These are phyloP conservation scores for Chalaropsis thielavioides DNA, from an alignment of 2,329 filamentous ascomycete genomes.

Conservation along the genomic window DNA sequence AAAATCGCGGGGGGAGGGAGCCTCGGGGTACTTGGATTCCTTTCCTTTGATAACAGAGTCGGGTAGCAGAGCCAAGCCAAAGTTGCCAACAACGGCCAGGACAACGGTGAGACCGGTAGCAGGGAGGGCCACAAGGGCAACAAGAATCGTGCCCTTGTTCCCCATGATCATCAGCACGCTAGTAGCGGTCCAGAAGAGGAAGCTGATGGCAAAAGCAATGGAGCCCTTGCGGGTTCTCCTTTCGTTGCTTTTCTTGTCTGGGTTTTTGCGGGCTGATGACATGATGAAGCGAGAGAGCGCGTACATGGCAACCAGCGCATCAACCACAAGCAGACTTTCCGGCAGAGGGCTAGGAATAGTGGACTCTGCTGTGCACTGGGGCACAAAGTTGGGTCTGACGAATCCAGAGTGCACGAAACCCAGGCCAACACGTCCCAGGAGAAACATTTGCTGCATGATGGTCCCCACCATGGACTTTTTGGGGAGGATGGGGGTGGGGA, in stretches of 20 bases:
- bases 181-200: slow-evolving; percentile 41
- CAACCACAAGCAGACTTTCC: slow-evolving; percentile 32
- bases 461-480: slow-evolving; percentile 22
- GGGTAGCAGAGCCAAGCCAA: slow-evolving; percentile 29
- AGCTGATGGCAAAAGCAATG: slow-evolving; percentile 29
- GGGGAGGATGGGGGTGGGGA: slow-evolving; percentile 17
- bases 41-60: slow-evolving; percentile 20
- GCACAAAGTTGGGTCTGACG: slow-evolving; percentile 36
- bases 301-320: slow-evolving; percentile 31
- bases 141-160: slow-evolving; percentile 28
- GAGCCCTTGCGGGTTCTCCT: slow-evolving; percentile 29
- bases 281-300: slow-evolving; percentile 27
- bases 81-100: slow-evolving; percentile 26
- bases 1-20: slow-evolving; percentile 19
- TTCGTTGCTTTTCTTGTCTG: slow-evolving; percentile 25
- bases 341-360: slow-evolving; percentile 33
- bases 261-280: slow-evolving; percentile 20
- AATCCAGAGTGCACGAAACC: slow-evolving; percentile 42
- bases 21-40: slow-evolving; percentile 15
- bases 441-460: slow-evolving; percentile 32
- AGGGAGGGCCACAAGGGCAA: slow-evolving; percentile 36
- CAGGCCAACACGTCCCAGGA: slow-evolving; percentile 36
- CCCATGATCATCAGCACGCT: slow-evolving; percentile 40
- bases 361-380: slow-evolving; percentile 37
- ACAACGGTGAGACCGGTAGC: slow-evolving; percentile 35